A percentile compares a stretch with the other conserved stretches of the same genome.
Evolutionary conservation across 495 filamentous ascomycete species (phyloP).

Genomic region (Polyplosphaeria fusca): DNA sequence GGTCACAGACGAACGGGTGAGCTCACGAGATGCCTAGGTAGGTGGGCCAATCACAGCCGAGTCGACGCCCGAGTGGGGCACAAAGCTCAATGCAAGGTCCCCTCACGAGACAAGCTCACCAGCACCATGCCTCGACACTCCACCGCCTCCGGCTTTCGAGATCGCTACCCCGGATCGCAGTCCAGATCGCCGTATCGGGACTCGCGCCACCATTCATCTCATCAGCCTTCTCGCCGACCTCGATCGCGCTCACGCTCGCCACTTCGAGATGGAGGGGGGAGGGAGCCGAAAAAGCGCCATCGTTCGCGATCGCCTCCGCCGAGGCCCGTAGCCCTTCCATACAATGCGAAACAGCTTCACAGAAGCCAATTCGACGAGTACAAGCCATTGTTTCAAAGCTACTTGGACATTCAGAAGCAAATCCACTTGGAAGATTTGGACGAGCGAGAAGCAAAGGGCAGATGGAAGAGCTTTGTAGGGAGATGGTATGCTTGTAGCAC

Average conservation of each 20-base stretch:
- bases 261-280: constrained; percentile 3
- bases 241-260: constrained; percentile 29
- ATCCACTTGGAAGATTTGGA: constrained; percentile 60
- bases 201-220: neutral
- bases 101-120: too few relatives aligned
- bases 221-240: constrained; percentile 18
- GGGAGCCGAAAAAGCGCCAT: constrained; percentile 5
- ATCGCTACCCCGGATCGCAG: constrained; percentile 1
- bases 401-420: constrained; percentile 86
- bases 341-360: constrained; percentile 59
- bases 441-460: constrained; percentile 68
- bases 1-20: too few relatives aligned
- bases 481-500: constrained; percentile 67
- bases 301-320: constrained; percentile 20
- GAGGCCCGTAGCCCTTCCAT: constrained; percentile 54
- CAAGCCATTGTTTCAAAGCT: constrained; percentile 73
- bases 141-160: neutral
- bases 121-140: constrained; percentile 6
- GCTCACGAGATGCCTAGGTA: too few relatives aligned
- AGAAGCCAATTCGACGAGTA: constrained; percentile 63
- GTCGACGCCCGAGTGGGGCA: constrained; percentile 2
- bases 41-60: too few relatives aligned
- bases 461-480: constrained; percentile 89
- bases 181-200: constrained; percentile 13
- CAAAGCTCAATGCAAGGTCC: too few relatives aligned